These are phyloP conservation scores for Globisporangium orthogonon DNA, from an alignment of 352 stramenopile genomes.

Conservation along the genomic window DNA sequence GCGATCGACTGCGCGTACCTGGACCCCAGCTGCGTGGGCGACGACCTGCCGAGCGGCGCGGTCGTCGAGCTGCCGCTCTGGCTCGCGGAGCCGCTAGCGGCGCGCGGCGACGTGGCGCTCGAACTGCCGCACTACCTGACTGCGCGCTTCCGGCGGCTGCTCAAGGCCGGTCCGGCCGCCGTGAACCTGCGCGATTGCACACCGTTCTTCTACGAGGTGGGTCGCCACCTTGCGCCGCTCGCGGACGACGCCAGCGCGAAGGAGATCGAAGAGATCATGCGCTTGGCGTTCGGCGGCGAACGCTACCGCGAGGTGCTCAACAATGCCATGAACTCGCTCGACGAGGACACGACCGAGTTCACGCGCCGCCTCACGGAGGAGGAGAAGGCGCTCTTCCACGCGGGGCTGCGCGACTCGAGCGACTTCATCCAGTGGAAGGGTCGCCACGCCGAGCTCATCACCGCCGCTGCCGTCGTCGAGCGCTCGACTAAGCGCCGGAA, in stretches of 20 bases:
- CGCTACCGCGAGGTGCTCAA: constrained; percentile 74
- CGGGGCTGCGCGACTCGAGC: constrained; percentile 52
- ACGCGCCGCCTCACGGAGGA: constrained; percentile 13
- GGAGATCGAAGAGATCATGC: constrained; percentile 77
- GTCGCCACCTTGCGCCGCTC: constrained; percentile 45
- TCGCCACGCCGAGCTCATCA: constrained; percentile 59
- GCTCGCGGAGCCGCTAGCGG: constrained; percentile 51
- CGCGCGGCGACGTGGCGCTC: constrained; percentile 46
- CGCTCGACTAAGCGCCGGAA: constrained; percentile 59
- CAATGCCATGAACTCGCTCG: constrained; percentile 77
- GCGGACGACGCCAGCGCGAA: constrained; percentile 34
- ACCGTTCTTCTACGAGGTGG: constrained; percentile 66
- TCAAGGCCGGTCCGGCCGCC: constrained; percentile 65
- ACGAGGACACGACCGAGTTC: constrained; percentile 52
- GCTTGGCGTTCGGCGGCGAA: constrained; percentile 66
- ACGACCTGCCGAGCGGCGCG: constrained; percentile 37
- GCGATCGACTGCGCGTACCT: constrained; percentile 67
- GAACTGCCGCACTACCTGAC: constrained; percentile 58
- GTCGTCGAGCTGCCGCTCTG: constrained; percentile 74
- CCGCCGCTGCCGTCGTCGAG: constrained; percentile 44
- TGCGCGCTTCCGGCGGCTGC: constrained; percentile 71
- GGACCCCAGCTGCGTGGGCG: constrained; percentile 51
- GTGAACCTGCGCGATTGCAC: constrained; percentile 79
- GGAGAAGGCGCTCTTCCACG: constrained; percentile 47
- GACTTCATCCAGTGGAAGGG: constrained; percentile 80